These are phyloP conservation scores for Chlamydomonas sp. DNA, from an alignment of 139 green algal species.

Conservation along the genomic window DNA sequence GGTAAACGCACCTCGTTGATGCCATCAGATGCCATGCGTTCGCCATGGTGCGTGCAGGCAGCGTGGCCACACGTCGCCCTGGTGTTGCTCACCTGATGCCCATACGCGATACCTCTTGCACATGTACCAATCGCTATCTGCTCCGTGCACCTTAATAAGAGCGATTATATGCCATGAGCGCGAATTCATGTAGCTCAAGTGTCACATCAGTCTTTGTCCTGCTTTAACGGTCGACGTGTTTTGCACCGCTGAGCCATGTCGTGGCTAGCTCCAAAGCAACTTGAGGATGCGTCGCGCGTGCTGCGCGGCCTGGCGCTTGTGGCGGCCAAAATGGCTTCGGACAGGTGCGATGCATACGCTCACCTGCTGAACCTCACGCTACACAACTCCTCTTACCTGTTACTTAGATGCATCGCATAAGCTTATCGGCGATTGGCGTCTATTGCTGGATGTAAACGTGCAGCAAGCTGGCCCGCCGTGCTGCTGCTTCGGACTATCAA, in stretches of 20 bases:
- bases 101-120: no score
- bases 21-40: no score
- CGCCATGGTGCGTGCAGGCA: no score
- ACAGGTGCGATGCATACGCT: conserved; percentile 48
- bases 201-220: not conserved
- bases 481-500: conserved; percentile 29
- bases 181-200: not conserved
- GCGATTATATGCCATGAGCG: no score
- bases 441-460: not conserved
- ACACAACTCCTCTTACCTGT: not conserved
- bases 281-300: conserved; percentile 72
- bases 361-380: not conserved
- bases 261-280: conserved; percentile 59
- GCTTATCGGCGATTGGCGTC: no score
- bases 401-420: no score
- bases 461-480: conserved; percentile 34
- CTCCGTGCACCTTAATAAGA: no score
- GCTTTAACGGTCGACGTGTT: not conserved
- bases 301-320: conserved; percentile 68
- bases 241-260: conserved; percentile 38
- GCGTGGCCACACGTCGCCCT: no score
- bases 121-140: no score
- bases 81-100: no score
- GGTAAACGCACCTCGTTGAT: no score
- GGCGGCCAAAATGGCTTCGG: conserved; percentile 55